phyloP scores from a whole-genome alignment of 2,329 filamentous ascomycete genomes.

The Aspergillus fijiensis region DNA sequence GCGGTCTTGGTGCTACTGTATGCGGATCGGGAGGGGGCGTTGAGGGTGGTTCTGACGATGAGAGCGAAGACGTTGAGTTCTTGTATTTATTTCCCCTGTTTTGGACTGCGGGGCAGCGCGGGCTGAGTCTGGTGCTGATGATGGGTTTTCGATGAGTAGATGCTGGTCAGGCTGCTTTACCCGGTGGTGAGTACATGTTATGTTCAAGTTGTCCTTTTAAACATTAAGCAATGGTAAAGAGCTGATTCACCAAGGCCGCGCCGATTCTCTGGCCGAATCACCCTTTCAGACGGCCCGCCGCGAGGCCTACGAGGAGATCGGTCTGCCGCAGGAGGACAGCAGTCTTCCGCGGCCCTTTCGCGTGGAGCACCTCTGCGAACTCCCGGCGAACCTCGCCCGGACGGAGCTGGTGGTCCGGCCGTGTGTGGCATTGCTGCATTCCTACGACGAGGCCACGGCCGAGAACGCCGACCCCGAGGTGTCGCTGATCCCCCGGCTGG shows the following conservation, averaged over 20 bases:
- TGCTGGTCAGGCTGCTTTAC: slow-evolving; percentile 85
- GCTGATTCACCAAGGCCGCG: slow-evolving; percentile 39
- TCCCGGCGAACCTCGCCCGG: slow-evolving; percentile 73
- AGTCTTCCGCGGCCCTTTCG: slow-evolving; percentile 73
- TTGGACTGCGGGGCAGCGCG: no score
- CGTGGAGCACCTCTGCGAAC: slow-evolving; percentile 82
- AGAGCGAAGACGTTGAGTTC: slow-evolving; percentile 59
- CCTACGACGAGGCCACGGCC: slow-evolving; percentile 50
- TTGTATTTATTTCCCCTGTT: slow-evolving; percentile 42
- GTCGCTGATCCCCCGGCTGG: slow-evolving; percentile 73
- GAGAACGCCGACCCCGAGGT: slow-evolving; percentile 60
- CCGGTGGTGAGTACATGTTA: slow-evolving; percentile 65
- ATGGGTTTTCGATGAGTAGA: slow-evolving; percentile 29
- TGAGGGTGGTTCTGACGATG: slow-evolving; percentile 66
- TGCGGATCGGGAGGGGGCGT: slow-evolving; percentile 75
- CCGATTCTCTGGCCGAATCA: slow-evolving; percentile 55
- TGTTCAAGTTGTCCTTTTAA: background rate
- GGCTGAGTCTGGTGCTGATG: no score
- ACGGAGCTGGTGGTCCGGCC: slow-evolving; percentile 73
- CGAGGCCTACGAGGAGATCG: slow-evolving; percentile 92
- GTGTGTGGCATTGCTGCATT: slow-evolving; percentile 75
- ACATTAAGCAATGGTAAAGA: background rate
- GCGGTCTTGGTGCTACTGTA: slow-evolving; percentile 87
- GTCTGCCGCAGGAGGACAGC: slow-evolving; percentile 69
- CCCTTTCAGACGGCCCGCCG: slow-evolving; percentile 79